phyloP scores from a whole-genome alignment of 129 eudicot species.

The Artemisia tridentata region DNA sequence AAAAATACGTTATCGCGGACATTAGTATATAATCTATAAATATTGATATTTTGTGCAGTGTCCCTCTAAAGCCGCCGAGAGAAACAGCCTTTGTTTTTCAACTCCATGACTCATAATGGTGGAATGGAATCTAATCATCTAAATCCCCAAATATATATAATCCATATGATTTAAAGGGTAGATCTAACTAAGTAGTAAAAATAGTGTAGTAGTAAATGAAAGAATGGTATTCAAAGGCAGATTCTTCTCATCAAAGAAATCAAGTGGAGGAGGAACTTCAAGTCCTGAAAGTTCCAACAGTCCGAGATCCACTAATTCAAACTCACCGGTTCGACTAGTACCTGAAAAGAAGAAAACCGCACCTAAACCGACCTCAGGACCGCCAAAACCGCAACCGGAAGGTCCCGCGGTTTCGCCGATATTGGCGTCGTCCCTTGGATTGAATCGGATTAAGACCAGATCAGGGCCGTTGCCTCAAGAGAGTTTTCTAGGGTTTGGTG shows the following conservation, averaged over 20 bases:
- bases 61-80: no score
- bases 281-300: conserved; percentile 95
- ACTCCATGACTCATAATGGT: no score
- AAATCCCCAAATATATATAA: no score
- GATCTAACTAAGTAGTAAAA: neutral
- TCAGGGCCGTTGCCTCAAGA: conserved; percentile 97
- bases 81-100: no score
- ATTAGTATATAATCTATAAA: no score
- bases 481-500: conserved; percentile 69
- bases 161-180: no score
- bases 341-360: conserved; percentile 63
- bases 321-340: conserved; percentile 37
- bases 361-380: neutral
- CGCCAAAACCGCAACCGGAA: conserved; percentile 29
- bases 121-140: no score
- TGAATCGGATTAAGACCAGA: conserved; percentile 95
- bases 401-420: conserved; percentile 69
- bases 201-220: neutral
- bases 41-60: no score
- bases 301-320: conserved; percentile 78
- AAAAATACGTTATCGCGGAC: no score
- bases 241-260: conserved; percentile 82
- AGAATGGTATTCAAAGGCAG: conserved; percentile 94
- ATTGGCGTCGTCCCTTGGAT: conserved; percentile 79
- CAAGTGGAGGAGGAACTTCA: conserved; percentile 55